phyloP scores from a whole-genome alignment of 495 filamentous ascomycete genomes.

The Haplographium delicatum region DNA sequence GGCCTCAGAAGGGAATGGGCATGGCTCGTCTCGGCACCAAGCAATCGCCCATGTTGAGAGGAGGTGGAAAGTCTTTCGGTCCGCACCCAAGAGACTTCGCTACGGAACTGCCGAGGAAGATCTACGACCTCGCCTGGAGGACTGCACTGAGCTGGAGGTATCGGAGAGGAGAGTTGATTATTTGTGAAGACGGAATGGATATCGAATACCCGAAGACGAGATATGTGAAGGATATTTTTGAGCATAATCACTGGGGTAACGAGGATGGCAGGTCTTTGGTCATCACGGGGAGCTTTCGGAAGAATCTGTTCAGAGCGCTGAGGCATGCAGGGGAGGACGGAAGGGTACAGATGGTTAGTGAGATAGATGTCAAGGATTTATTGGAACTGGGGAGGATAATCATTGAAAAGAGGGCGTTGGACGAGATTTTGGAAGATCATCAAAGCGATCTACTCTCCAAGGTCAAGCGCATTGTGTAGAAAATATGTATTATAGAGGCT shows the following conservation, averaged over 20 bases:
- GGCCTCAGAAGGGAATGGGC: constrained; percentile 81
- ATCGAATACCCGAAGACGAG: constrained; percentile 50
- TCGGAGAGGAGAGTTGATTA: constrained; percentile 74
- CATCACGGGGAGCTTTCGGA: constrained; percentile 54
- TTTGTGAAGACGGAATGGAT: constrained; percentile 69
- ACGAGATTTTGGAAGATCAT: constrained; percentile 67
- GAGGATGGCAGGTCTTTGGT: constrained; percentile 68
- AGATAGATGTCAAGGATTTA: constrained; percentile 93
- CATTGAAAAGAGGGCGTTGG: constrained; percentile 78
- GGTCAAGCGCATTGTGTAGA: constrained; percentile 26
- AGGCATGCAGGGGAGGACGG: constrained; percentile 58
- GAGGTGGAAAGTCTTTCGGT: constrained; percentile 82
- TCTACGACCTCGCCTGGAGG: constrained; percentile 95
- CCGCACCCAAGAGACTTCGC: constrained; percentile 80
- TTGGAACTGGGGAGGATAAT: constrained; percentile 78
- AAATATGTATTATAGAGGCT: constrained; percentile 7
- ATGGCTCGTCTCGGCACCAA: constrained; percentile 70
- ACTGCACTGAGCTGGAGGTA: constrained; percentile 91
- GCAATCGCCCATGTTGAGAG: constrained; percentile 76
- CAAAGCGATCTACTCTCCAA: constrained; percentile 61
- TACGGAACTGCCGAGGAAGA: constrained; percentile 75
- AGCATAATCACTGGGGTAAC: constrained; percentile 66
- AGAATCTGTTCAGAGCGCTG: constrained; percentile 53
- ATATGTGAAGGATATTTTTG: constrained; percentile 60
- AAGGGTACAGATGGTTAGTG: constrained; percentile 56